A percentile compares a stretch with the other conserved stretches of the same genome.
Evolutionary conservation across 2,329 filamentous ascomycete genomes (phyloP).

Genomic region (Lanzia echinophila): DNA sequence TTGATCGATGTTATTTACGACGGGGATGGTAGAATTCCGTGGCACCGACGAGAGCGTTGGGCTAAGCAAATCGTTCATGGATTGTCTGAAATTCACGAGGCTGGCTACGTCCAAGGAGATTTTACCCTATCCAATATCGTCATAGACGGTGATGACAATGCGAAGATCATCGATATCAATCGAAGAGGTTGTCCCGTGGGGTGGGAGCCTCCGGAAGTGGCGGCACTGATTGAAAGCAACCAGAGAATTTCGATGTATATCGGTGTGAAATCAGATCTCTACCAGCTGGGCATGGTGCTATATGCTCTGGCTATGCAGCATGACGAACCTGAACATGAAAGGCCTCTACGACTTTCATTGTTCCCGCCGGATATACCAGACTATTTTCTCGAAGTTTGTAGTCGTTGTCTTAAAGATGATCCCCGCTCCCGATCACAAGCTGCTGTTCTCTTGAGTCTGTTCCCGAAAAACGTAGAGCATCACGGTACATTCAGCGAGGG

Average conservation of each 20-base stretch:
- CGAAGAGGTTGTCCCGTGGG: slow-evolving; percentile 92
- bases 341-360: slow-evolving; percentile 55
- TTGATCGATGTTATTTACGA: slow-evolving; percentile 90
- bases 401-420: slow-evolving; percentile 61
- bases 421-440: slow-evolving; percentile 71
- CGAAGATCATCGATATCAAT: slow-evolving; percentile 98
- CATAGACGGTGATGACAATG: slow-evolving; percentile 74
- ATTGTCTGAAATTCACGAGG: slow-evolving; percentile 87
- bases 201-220: slow-evolving; percentile 94
- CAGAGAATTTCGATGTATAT: slow-evolving; percentile 96
- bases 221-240: slow-evolving; percentile 74
- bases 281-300: slow-evolving; percentile 89
- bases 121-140: slow-evolving; percentile 98
- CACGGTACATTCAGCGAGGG: slow-evolving; percentile 8
- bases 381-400: slow-evolving; percentile 77
- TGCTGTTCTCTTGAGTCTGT: slow-evolving; percentile 60
- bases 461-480: slow-evolving; percentile 44
- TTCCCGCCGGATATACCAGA: slow-evolving; percentile 60
- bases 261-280: slow-evolving; percentile 94
- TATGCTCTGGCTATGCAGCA: slow-evolving; percentile 85
- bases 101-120: slow-evolving; percentile 94
- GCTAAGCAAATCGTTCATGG: slow-evolving; percentile 85
- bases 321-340: slow-evolving; percentile 80
- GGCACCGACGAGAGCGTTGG: slow-evolving; percentile 76
- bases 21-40: slow-evolving; percentile 52